Base-by-base conservation (phyloP, 1,284 basidiomycete genomes). In the Heterobasidion irregulare region DNA sequence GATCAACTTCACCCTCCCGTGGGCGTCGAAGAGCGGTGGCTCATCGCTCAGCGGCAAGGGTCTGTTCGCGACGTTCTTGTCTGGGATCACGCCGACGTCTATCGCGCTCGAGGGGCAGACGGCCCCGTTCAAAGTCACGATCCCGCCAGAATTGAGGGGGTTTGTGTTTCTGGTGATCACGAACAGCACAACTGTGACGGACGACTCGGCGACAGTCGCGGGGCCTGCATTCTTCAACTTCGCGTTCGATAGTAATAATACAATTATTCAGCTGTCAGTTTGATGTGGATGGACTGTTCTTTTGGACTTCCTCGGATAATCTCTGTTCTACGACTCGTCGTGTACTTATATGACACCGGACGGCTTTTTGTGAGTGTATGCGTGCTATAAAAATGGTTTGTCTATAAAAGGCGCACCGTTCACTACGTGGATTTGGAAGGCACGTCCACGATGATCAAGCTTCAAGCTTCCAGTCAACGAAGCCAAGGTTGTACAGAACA, bases 1-100 rank as follows among this genome's bases (percentile, higher is more conserved):
- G 13, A 59, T 75, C 59, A 60, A 49, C 36, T 43, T 53, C 26
- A 50, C 53, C 34, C 19, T 33, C 18, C 15, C 46, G 10, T 47
- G 13, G 13, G 32, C 26, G 41, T 26, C 51, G 5, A 33, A 16
- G 18, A n/a, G 19, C 13, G 38, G 44, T 13, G 18, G 19, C 35
- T 47, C 16, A 2, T 32, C 32, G 34, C 54, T 26, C 46, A 47
- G 43, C 34, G 32, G 45, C 19, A 46, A 51, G 32, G 47, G 41
- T n/a, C n/a, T 47, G 7, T 54, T 57, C 41, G 45, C 47, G 18
- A 50, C 45, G 19, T 54, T 57, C 46, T 49, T 54, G 16, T 45
- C 38, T 16, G 53, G 52, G 13, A 43, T 53, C 44, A 19, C 47
- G 5, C 50, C 34, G 8, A 38, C 50, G 16, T 52, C 47, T 5